Evolutionary conservation across 129 eudicot species (phyloP), one percentile per base, ranked within the genome.

Genomic region (Centrapalus pauciflorus): DNA sequence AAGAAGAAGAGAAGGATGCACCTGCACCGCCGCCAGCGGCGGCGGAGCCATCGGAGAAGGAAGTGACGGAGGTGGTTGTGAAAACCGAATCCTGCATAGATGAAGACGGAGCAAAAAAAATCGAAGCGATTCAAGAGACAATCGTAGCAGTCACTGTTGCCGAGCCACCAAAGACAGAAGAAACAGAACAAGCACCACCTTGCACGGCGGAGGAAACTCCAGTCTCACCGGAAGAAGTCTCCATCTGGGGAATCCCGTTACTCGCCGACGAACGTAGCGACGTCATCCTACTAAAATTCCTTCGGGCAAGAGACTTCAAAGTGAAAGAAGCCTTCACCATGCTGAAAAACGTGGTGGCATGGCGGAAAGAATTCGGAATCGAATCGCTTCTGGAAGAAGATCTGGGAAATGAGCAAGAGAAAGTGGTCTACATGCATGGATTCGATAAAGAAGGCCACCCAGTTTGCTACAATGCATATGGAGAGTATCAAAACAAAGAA

Each of bases 371-470:
- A 33, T 87, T 87, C 70, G 82, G 83, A 2, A 83, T 90, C 58
- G 96, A 90, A 3, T 66, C 77, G 0, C 45, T 90, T 2, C 9
- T 87, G 7, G 86, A 87, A 23, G 88, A 87, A 67, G 86, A 71
- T 10, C 27, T 76, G 13, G 87, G 81, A 17, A 64, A 25, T 1
- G 97, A 83, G 5, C 65, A 84, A 12, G 90, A 87, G 16, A 80
- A 84, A 41, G 87, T 80, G 24, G 95, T 82, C 21, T 90, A 69
- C 73, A 80, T 87, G 77, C 85, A 90, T 10, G 97, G 97, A 0
- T 59, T 73, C 5, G 97, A 87, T 52, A 84, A 75, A 58, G 95
- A 90, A 65, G 97, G 97, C 0, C 97, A 90, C 69, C 90, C 92
- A 0, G 93, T 90, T 19, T 82, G 89, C 45, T 90, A 90, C 61